Base-by-base conservation (phyloP, 106 monocot species). In the Vanilla planifolia region DNA sequence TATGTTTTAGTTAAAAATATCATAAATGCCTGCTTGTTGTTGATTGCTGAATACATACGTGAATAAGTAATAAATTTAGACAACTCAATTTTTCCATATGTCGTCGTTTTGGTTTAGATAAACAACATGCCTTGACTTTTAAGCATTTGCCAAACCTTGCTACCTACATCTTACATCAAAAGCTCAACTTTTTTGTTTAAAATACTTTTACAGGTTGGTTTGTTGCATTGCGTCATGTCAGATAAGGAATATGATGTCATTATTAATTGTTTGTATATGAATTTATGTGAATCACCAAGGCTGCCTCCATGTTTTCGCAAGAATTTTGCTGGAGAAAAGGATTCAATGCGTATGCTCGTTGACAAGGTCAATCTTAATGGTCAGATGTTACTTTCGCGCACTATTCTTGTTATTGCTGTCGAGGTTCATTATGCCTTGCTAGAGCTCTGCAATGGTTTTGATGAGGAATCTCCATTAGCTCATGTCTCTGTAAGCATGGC, bases 221-320 rank as follows among this genome's bases (percentile, higher is more conserved):
- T 87, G 43, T 69, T 96, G 26, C 95, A 96, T 64, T 78, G 76
- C 27, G 59, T 91, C 19, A 87, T 96, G 81, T 82, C 83, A 34
- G 84, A 87, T 64, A 96, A 84, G 53, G 95, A 96, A 61, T 96
- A 96, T 62, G 84, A 71, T 68, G 81, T 96, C 35, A 96, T 87
- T 58, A 67, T 80, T 48, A 87, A 83, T 64, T 96, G 95, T 72
- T 47, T 71, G 22, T 84, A 73, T 29, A 84, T 71, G 61, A 96
- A 96, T 29, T 60, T 96, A 47, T 90, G 73, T 10, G 95, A 96
- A 77, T 23, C 63, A 41, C 95, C 95, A 43, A 86, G 64, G 4
- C 66, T 86, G 55, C 90, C 95, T 66, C 90, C 86, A 64, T 87
- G 90, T 74, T 96, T 90, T 60, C 90, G 84, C 51, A 73, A 65